A percentile compares a stretch with the other conserved stretches of the same genome.
These are phyloP conservation scores for Neurospora pannonica DNA, from an alignment of 495 filamentous ascomycete species.

Conservation along the genomic window DNA sequence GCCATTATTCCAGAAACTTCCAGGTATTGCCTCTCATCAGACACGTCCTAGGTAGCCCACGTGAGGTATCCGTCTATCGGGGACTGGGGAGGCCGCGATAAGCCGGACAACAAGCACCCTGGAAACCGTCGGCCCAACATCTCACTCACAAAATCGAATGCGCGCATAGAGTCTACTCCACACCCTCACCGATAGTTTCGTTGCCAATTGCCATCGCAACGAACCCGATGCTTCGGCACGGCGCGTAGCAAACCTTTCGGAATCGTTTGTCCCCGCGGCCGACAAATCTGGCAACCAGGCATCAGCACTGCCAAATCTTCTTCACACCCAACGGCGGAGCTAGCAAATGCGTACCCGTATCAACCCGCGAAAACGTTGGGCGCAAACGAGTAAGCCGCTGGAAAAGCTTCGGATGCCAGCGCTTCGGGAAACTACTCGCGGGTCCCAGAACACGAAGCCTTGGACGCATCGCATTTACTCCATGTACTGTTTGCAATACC, in stretches of 20 bases:
- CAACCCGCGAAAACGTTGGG: neutral
- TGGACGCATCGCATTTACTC: too few species aligned
- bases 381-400: neutral
- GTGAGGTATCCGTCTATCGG: neutral
- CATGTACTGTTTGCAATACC: neutral
- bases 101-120: neutral
- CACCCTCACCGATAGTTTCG: neutral
- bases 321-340: neutral
- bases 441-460: neutral
- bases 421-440: neutral
- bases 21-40: neutral
- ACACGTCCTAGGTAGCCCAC: neutral
- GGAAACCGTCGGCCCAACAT: neutral
- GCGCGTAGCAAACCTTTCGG: neutral
- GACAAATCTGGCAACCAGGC: neutral
- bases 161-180: neutral
- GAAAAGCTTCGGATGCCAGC: neutral
- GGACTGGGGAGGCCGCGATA: neutral
- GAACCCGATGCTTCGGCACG: neutral
- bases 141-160: neutral
- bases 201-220: neutral
- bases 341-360: neutral
- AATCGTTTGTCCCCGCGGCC: neutral
- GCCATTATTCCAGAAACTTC: neutral
- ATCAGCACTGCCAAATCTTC: neutral